A percentile compares a stretch with the other conserved stretches of the same genome.
Evolutionary conservation across 345 rosid genomes (phyloP).

Genomic region (Laguncularia racemosa): DNA sequence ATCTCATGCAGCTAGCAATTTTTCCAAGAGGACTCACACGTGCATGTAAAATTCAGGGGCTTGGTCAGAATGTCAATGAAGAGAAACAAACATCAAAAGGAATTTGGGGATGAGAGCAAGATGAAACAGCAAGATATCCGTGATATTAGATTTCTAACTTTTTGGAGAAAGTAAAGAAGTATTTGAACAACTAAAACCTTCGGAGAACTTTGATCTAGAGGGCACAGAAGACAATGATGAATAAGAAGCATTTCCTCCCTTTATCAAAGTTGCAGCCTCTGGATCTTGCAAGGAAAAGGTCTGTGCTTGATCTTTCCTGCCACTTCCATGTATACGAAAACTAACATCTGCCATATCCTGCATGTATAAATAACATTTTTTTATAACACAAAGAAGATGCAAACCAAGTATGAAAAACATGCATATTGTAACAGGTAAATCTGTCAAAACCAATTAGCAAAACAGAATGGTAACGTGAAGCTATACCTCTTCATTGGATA

Average conservation of each 20-base stretch:
- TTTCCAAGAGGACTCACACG: no score
- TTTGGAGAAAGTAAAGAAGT: no score
- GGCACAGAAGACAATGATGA: constrained; percentile 25
- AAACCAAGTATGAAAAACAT: no score
- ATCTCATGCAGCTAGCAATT: no score
- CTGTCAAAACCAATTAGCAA: background rate
- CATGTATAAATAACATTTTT: background rate
- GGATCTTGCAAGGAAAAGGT: constrained; percentile 4
- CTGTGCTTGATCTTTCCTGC: background rate
- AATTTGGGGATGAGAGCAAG: no score
- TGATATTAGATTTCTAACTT: no score
- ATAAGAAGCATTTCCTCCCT: constrained; percentile 23
- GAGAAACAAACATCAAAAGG: no score
- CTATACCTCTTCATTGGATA: constrained; percentile 40
- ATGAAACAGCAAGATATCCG: no score
- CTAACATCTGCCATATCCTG: background rate
- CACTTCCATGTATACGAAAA: background rate
- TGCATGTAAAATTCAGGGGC: no score
- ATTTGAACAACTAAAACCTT: constrained; percentile 27
- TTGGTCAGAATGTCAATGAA: no score
- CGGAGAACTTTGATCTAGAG: constrained; percentile 22
- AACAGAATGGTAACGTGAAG: background rate
- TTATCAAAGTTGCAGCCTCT: constrained; percentile 27
- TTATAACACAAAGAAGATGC: background rate
- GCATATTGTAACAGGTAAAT: no score